phyloP scores from a whole-genome alignment of 495 filamentous ascomycete species.

The Parathielavia appendiculata region DNA sequence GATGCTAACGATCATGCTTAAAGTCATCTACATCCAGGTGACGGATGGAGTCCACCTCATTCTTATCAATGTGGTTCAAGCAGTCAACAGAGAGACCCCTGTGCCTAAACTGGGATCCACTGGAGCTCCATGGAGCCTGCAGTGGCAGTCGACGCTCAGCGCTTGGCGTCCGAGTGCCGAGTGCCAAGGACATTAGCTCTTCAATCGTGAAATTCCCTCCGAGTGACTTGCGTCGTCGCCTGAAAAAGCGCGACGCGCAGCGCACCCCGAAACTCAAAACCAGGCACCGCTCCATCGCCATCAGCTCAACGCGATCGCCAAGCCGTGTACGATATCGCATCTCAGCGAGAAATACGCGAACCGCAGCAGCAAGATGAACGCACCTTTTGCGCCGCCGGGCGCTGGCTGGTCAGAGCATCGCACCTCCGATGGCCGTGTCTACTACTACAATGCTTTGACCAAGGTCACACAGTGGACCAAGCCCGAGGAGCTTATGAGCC shows the following conservation, averaged over 20 bases:
- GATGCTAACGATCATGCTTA: not conserved
- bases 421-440: conserved; percentile 77
- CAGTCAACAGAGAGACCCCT: no score
- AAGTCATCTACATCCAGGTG: no score
- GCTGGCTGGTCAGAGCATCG: conserved; percentile 77
- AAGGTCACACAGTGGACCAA: conserved; percentile 93
- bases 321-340: not conserved
- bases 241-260: not conserved
- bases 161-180: not conserved
- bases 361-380: conserved; percentile 59
- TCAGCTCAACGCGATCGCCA: not conserved
- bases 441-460: conserved; percentile 86
- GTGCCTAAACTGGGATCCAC: no score
- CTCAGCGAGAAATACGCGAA: not conserved
- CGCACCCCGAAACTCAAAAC: conserved; percentile 1
- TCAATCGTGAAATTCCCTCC: not conserved
- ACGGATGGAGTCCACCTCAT: no score
- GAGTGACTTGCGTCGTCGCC: not conserved
- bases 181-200: not conserved
- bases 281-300: not conserved
- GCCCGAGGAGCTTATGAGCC: conserved; percentile 82
- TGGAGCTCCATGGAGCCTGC: no score
- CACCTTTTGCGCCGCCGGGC: conserved; percentile 44
- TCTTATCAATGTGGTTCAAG: no score
- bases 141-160: not conserved